These are phyloP conservation scores for cucumber (Cucumis sativus) DNA, from an alignment of 306 rosid species.

Conservation along the genomic window DNA sequence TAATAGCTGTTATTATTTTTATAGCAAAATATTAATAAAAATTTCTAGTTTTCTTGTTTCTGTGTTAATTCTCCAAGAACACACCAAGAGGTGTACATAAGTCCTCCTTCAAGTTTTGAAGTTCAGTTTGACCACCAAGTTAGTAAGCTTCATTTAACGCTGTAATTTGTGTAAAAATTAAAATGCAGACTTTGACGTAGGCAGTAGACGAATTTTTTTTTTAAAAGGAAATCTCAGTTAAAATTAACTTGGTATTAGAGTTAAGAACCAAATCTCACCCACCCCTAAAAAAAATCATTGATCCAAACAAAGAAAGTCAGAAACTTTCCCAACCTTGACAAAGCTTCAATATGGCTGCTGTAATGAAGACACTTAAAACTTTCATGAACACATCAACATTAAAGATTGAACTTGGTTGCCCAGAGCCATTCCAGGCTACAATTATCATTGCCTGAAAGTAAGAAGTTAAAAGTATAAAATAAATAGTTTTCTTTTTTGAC, in stretches of 20 bases:
- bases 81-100: no score
- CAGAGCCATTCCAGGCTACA: constrained; percentile 88
- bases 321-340: constrained; percentile 55
- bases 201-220: background rate
- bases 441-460: constrained; percentile 76
- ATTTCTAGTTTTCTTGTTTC: no score
- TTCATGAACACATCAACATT: constrained; percentile 64
- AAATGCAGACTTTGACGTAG: background rate
- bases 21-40: no score
- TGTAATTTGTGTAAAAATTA: background rate
- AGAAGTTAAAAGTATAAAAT: background rate
- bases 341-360: constrained; percentile 86
- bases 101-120: no score
- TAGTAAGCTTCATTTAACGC: background rate
- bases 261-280: no score
- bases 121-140: no score
- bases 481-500: background rate
- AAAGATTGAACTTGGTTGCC: constrained; percentile 61
- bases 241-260: no score
- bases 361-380: constrained; percentile 76
- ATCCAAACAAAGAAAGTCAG: background rate
- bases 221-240: no score
- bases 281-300: background rate
- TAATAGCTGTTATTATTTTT: no score
- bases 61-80: no score